A percentile compares a stretch with the other conserved stretches of the same genome.
Evolutionary conservation across 208 protist species (phyloP).

Genomic region (Acanthamoeba lenticulata): DNA sequence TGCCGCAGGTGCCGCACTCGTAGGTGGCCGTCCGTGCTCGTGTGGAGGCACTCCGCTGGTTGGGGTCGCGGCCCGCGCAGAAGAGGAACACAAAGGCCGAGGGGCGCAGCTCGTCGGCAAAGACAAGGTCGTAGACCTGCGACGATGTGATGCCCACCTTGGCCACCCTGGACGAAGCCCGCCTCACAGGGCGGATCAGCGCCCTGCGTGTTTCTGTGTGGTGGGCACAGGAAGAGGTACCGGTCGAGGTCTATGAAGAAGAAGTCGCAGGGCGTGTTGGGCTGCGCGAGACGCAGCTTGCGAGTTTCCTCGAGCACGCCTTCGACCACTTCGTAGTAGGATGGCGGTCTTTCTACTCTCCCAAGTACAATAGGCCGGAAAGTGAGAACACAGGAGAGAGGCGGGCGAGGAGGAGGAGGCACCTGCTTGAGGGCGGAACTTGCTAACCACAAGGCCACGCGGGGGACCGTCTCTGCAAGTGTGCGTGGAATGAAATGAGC

Average conservation of each 20-base stretch:
- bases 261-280: neutral
- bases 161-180: neutral
- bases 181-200: neutral
- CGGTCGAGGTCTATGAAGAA: neutral
- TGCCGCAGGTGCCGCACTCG: neutral
- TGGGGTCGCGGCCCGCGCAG: neutral
- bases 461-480: too few relatives aligned
- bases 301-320: neutral
- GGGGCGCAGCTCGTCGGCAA: neutral
- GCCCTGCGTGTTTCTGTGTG: neutral
- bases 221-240: neutral
- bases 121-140: neutral
- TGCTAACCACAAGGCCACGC: too few relatives aligned
- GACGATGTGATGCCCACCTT: neutral
- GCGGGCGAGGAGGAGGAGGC: too few relatives aligned
- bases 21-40: neutral
- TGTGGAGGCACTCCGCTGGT: neutral
- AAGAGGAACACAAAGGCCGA: neutral
- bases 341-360: too few relatives aligned
- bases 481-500: too few relatives aligned
- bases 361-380: too few relatives aligned
- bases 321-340: conserved; percentile 5
- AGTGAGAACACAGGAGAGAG: too few relatives aligned
- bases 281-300: neutral
- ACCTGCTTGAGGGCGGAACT: too few relatives aligned